Base-by-base conservation (phyloP, 305 asterid species). In the Fraxinus nigra region DNA sequence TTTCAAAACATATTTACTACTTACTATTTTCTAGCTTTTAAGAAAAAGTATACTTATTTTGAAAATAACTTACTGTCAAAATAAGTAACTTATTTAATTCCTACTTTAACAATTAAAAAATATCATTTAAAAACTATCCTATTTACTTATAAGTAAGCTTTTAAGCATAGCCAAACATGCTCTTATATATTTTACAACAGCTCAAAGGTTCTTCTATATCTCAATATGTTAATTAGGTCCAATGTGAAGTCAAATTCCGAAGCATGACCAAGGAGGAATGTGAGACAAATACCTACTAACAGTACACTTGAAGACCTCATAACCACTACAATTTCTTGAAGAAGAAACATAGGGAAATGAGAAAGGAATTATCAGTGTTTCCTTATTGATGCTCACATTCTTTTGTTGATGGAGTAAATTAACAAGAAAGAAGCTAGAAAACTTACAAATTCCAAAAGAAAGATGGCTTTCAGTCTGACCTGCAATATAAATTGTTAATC, bases 371-470 rank as follows among this genome's bases (percentile, higher is more conserved):
- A 16, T 32, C 30, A 18, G 14, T 65, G 56, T 76, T 30, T 67
- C 75, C 33, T 20, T 48, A 35, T 24, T 11, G 24, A 69, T 13
- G 38, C 16, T 30, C 24, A 32, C n/a, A 30, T 69, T 69, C 22
- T 69, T 30, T 35, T 9, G 72, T 20, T 33, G 14, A 54, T n/a
- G 63, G 24, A 51, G 63, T 51, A 5, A 51, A 51, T 51, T 51
- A 5, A 51, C 24, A 54, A 54, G 24, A 54, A 54, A 91, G 72
- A n/a, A 26, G 24, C 75, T 46, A 70, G 43, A 20, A 72, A 72
- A 32, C 7, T 18, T 1, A 72, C 35, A 43, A 13, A 37, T 7
- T 10, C 75, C 37, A 32, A 34, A 3, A 18, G 33, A 59, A 18
- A n/a, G 26, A 18, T 59, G 6, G 8, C 54, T 2, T 59, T 28